Percentiles rank a stretch among this genome's conserved stretches.
Conservation (phyloP, 192 early-diverging fungal genomes). For the Entophlyctis helioformis region DNA sequence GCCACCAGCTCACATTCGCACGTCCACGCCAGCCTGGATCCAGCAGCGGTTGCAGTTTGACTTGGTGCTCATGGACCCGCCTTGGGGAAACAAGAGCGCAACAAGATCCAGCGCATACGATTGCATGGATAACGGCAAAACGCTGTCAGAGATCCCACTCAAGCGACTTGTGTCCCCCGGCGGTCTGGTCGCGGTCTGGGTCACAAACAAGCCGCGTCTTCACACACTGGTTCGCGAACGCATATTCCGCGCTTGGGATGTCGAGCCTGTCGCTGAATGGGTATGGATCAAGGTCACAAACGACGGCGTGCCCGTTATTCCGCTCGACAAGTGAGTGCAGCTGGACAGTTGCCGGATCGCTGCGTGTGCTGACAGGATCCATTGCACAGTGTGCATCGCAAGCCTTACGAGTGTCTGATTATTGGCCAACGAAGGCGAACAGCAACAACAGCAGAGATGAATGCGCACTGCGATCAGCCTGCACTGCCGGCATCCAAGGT, state of each 20-base stretch:
- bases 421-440: too few relatives aligned
- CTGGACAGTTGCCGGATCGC: too few relatives aligned
- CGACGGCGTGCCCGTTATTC: slow-evolving; percentile 20
- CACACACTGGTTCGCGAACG: slow-evolving; percentile 46
- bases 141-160: slow-evolving; percentile 50
- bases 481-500: slow-evolving; percentile 15
- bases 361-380: too few relatives aligned
- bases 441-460: too few relatives aligned
- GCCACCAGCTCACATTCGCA: too few relatives aligned
- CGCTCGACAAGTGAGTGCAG: too few relatives aligned
- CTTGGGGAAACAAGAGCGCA: slow-evolving; percentile 60
- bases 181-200: slow-evolving; percentile 51
- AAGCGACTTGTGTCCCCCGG: slow-evolving; percentile 21
- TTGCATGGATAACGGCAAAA: slow-evolving; percentile 50
- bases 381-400: too few relatives aligned
- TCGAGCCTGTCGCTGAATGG: slow-evolving; percentile 44
- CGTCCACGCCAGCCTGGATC: background rate
- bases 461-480: too few relatives aligned
- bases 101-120: slow-evolving; percentile 36
- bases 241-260: slow-evolving; percentile 50
- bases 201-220: slow-evolving; percentile 56
- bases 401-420: too few relatives aligned
- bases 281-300: slow-evolving; percentile 52
- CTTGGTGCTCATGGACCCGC: slow-evolving; percentile 13
- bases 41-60: slow-evolving; percentile 3